Evolutionary conservation across 2,329 filamentous ascomycete species (phyloP).

Genomic region (Diaporthe sp.): DNA sequence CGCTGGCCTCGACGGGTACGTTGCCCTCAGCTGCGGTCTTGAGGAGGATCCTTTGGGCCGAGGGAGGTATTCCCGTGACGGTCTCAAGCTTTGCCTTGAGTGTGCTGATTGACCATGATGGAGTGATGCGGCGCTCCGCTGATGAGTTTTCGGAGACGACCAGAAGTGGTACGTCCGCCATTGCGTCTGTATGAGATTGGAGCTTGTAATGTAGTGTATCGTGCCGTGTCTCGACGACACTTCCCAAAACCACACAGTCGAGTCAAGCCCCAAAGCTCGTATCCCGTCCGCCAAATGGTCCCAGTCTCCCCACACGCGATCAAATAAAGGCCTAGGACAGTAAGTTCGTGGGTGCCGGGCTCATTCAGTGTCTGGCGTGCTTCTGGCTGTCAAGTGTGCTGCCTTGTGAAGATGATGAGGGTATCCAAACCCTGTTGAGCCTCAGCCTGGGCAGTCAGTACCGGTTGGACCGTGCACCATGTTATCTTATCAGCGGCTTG

Average conservation of each 20-base stretch:
- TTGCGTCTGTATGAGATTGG: conserved; percentile 50
- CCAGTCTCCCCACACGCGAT: no score
- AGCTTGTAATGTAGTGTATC: neutral
- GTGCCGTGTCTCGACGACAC: neutral
- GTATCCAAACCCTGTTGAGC: neutral
- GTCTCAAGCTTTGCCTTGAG: conserved; percentile 91
- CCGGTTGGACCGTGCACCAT: conserved; percentile 4
- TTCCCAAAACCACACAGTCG: neutral
- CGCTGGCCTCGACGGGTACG: conserved; percentile 75
- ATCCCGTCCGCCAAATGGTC: neutral
- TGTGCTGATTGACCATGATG: conserved; percentile 88
- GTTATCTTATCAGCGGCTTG: conserved; percentile 7
- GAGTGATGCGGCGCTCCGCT: conserved; percentile 91
- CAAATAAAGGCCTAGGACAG: neutral
- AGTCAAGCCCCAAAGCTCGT: neutral
- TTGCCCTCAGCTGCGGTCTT: conserved; percentile 73
- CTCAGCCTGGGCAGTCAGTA: conserved; percentile 7
- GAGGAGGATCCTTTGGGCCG: conserved; percentile 81
- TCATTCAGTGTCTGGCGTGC: neutral
- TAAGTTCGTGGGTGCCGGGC: neutral
- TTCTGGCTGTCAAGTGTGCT: neutral
- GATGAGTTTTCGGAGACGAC: conserved; percentile 82
- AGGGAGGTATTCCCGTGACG: conserved; percentile 90
- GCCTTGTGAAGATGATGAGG: conserved; percentile 13
- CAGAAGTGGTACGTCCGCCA: conserved; percentile 81